Evolutionary conservation across 2,329 filamentous ascomycete genomes (phyloP).

Genomic region (Neonectria magnoliae): DNA sequence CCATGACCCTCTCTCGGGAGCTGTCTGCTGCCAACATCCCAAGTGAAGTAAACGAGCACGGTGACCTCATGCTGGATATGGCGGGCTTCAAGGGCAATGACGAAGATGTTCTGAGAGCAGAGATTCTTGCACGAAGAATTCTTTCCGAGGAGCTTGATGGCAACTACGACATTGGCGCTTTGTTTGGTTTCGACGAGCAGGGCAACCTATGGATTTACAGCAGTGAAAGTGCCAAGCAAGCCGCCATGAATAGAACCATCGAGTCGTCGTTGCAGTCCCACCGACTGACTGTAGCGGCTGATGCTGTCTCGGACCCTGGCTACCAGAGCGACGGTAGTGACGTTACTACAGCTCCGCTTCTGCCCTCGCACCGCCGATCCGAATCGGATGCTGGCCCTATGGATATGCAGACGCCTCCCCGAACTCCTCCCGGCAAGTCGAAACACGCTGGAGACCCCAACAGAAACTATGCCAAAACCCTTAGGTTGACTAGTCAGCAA

Average conservation of each 20-base stretch:
- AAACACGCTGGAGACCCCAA: conserved; percentile 74
- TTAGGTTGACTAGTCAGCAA: conserved; percentile 94
- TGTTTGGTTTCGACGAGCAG: conserved; percentile 94
- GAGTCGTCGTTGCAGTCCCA: conserved; percentile 60
- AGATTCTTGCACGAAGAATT: conserved; percentile 92
- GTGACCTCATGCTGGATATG: conserved; percentile 98
- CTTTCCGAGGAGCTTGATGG: conserved; percentile 92
- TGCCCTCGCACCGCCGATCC: conserved; percentile 66
- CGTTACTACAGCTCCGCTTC: conserved; percentile 58
- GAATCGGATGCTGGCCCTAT: conserved; percentile 72
- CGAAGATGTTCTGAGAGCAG: conserved; percentile 88
- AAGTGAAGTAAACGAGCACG: conserved; percentile 88
- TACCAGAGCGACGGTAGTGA: conserved; percentile 92
- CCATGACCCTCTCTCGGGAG: conserved; percentile 85
- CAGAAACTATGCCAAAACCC: conserved; percentile 94
- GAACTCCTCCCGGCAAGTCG: conserved; percentile 72
- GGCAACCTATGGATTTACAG: conserved; percentile 99
- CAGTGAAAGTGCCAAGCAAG: conserved; percentile 94
- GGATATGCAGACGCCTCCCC: conserved; percentile 71
- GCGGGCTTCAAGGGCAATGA: conserved; percentile 95
- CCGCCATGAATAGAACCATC: conserved; percentile 75
- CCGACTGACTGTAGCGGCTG: conserved; percentile 67
- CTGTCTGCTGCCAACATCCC: conserved; percentile 92
- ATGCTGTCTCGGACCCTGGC: conserved; percentile 90
- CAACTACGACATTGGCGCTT: conserved; percentile 93